These are phyloP conservation scores for Candida patagonica DNA, from an alignment of 805 yeast genomes.

Conservation along the genomic window DNA sequence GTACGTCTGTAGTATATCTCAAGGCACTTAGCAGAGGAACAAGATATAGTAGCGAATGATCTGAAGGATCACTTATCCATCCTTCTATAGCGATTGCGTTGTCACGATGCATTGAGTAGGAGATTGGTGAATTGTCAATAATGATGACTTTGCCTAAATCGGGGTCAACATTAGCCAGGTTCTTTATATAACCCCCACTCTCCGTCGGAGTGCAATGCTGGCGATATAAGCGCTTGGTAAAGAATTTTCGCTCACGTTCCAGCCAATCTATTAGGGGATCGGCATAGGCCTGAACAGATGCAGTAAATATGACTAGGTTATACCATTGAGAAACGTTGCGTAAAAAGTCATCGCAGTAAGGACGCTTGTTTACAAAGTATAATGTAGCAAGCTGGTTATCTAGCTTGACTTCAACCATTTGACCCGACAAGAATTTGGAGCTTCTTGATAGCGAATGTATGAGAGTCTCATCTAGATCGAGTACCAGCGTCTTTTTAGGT, in stretches of 20 bases:
- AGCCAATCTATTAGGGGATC: conserved; percentile 94
- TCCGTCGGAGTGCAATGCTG: conserved; percentile 61
- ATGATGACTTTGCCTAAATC: conserved; percentile 66
- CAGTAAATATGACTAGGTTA: conserved; percentile 85
- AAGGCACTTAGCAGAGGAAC: conserved; percentile 72
- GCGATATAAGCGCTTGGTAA: conserved; percentile 60
- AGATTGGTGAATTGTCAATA: conserved; percentile 87
- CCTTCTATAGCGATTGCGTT: conserved; percentile 94
- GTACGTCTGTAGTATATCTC: conserved; percentile 74
- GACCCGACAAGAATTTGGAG: conserved; percentile 36
- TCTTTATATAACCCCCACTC: conserved; percentile 82
- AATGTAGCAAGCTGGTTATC: conserved; percentile 63
- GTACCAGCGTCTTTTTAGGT: conserved; percentile 57
- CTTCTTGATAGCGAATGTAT: conserved; percentile 81
- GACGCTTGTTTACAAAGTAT: conserved; percentile 86
- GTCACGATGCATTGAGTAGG: conserved; percentile 65
- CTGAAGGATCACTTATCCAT: conserved; percentile 96
- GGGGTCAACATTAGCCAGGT: conserved; percentile 41
- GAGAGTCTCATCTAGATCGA: conserved; percentile 90
- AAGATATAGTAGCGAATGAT: conserved; percentile 69
- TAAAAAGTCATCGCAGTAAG: conserved; percentile 79
- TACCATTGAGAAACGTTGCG: conserved; percentile 77
- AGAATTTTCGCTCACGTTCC: conserved; percentile 52
- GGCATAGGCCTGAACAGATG: conserved; percentile 89
- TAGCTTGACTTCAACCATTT: conserved; percentile 75